Evolutionary conservation across 192 early-diverging fungal species (phyloP).

Genomic region (Backusella sp.): DNA sequence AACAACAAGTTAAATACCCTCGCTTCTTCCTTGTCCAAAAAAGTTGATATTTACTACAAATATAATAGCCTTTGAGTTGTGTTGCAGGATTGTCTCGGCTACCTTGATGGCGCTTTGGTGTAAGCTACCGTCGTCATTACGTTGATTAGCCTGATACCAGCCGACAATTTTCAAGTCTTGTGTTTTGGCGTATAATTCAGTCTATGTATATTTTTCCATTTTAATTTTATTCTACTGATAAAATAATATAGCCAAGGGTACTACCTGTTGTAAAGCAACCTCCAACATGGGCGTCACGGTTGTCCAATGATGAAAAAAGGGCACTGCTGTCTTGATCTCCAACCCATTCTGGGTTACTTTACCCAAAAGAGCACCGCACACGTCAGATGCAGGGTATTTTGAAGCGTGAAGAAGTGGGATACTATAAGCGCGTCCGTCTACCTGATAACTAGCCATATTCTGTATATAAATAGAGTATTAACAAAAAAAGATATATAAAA

Average conservation of each 20-base stretch:
- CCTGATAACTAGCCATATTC: conserved; percentile 2
- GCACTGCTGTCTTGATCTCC: conserved; percentile 56
- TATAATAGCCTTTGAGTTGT: conserved; percentile 45
- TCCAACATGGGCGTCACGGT: conserved; percentile 82
- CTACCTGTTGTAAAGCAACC: conserved; percentile 80
- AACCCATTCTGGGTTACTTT: conserved; percentile 12
- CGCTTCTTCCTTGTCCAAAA: background rate
- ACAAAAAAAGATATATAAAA: background rate
- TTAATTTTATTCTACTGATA: too few relatives aligned
- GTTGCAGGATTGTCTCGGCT: conserved; percentile 47
- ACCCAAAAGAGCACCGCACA: conserved; percentile 79
- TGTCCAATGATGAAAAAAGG: conserved; percentile 81
- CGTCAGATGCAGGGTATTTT: conserved; percentile 75
- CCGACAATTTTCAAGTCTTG: conserved; percentile 56
- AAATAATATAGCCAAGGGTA: background rate
- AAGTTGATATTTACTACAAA: conserved; percentile 45
- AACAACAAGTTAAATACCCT: background rate
- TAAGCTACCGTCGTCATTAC: conserved; percentile 41
- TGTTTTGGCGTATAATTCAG: conserved; percentile 53
- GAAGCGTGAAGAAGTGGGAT: conserved; percentile 79
- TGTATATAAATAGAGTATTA: background rate
- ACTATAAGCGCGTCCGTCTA: conserved; percentile 55
- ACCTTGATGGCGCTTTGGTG: conserved; percentile 49
- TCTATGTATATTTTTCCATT: conserved; percentile 38
- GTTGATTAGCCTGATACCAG: conserved; percentile 61